Conservation (phyloP, 352 stramenopile species). For the Phytopythium delawarense region DNA sequence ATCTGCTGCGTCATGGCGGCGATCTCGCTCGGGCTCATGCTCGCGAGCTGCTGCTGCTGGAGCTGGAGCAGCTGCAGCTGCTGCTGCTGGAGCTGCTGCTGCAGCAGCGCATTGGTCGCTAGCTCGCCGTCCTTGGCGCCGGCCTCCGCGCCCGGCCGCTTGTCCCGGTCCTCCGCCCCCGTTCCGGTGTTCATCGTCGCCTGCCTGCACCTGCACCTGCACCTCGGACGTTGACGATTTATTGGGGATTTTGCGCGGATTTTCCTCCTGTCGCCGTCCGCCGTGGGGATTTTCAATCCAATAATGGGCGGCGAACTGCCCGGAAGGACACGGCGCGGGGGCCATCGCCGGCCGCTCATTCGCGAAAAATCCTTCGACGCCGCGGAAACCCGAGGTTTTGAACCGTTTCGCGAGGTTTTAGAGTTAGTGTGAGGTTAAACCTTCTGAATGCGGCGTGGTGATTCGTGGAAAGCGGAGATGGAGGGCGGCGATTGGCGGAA, state of each 20-base stretch:
- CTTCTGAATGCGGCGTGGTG: neutral
- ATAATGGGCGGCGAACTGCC: conserved; percentile 37
- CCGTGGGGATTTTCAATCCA: conserved; percentile 59
- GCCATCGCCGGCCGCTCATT: conserved; percentile 18
- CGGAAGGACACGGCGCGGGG: neutral
- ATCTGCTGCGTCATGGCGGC: conserved; percentile 63
- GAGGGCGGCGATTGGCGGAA: conserved; percentile 30
- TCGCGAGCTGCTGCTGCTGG: conserved; percentile 46
- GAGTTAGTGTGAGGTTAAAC: neutral
- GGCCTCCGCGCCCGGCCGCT: neutral
- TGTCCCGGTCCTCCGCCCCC: neutral
- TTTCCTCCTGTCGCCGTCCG: conserved; percentile 69
- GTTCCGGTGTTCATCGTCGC: conserved; percentile 1
- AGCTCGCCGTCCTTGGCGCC: conserved; percentile 15
- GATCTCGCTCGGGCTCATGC: conserved; percentile 53
- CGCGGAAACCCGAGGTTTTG: conserved; percentile 15
- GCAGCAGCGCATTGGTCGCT: conserved; percentile 24
- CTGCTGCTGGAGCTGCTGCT: conserved; percentile 55
- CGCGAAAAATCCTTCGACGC: conserved; percentile 29
- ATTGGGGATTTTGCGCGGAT: conserved; percentile 14
- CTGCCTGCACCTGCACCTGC: neutral
- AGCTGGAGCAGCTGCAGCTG: conserved; percentile 59
- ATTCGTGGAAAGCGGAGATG: conserved; percentile 31
- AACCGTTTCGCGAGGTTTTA: conserved; percentile 5
- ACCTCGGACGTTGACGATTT: neutral